A percentile compares a stretch with the other conserved stretches of the same genome.
phyloP scores from a whole-genome alignment of 306 rosid species.

The Hippophae tibetana region DNA sequence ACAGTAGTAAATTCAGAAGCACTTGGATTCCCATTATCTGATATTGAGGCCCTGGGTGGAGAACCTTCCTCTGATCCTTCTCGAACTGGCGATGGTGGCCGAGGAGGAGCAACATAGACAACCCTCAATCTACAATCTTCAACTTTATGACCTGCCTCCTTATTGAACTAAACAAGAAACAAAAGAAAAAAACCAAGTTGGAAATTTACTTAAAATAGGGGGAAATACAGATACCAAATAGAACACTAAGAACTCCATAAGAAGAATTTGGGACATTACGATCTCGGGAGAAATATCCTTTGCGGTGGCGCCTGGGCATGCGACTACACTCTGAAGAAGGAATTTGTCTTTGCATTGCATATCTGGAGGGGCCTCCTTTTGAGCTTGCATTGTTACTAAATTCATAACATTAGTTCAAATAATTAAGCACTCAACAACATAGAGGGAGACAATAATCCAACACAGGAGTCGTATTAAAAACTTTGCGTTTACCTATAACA shows the following conservation, averaged over 20 bases:
- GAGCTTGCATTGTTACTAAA: conserved; percentile 90
- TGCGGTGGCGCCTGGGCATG: conserved; percentile 40
- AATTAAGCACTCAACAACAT: neutral
- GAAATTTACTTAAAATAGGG: neutral
- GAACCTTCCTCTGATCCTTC: conserved; percentile 93
- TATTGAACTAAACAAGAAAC: conserved; percentile 46
- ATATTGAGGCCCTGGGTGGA: conserved; percentile 72
- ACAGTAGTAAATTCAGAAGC: conserved; percentile 44
- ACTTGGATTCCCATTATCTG: conserved; percentile 58
- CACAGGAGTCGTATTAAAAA: conserved; percentile 10
- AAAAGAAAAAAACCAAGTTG: conserved; percentile 17
- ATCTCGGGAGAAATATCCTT: conserved; percentile 67
- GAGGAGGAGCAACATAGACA: conserved; percentile 71
- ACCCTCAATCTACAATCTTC: conserved; percentile 80
- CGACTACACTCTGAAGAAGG: conserved; percentile 69
- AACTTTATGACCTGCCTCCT: conserved; percentile 61
- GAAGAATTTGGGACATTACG: conserved; percentile 26
- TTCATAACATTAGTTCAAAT: conserved; percentile 3
- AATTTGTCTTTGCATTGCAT: conserved; percentile 94
- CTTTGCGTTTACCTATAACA: conserved; percentile 41
- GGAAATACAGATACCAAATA: neutral
- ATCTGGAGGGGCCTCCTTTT: conserved; percentile 66
- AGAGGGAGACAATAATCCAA: neutral
- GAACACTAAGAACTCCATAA: neutral
- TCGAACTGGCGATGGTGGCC: conserved; percentile 72